These are phyloP conservation scores for Pugionium dolabratum DNA, from an alignment of 345 rosid genomes.

Conservation along the genomic window DNA sequence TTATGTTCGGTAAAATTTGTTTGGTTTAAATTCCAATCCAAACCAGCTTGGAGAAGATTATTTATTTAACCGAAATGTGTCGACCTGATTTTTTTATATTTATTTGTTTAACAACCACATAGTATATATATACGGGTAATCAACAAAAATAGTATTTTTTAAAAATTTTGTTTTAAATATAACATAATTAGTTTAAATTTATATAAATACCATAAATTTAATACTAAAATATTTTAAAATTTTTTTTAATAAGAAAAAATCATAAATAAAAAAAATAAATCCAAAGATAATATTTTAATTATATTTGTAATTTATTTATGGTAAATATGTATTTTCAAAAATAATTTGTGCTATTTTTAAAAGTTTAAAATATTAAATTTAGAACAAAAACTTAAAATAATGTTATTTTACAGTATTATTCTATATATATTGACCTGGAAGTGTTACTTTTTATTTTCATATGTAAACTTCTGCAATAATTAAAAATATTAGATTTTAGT, in stretches of 20 bases:
- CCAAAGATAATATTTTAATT: no score
- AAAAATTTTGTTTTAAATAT: no score
- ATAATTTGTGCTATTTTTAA: no score
- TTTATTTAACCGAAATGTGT: background rate
- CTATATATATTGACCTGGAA: background rate
- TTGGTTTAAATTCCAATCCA: conserved; percentile 14
- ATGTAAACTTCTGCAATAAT: background rate
- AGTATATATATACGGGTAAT: background rate
- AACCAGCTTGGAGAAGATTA: conserved; percentile 20
- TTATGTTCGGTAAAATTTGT: conserved; percentile 34
- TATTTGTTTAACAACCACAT: background rate
- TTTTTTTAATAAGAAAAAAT: no score
- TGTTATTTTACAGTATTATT: no score
- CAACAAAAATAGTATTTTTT: background rate
- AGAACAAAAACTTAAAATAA: background rate
- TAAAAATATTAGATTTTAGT: background rate
- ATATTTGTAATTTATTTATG: no score
- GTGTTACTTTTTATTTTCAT: background rate
- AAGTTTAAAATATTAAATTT: no score
- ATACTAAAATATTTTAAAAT: no score
- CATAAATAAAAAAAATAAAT: no score
- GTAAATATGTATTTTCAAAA: no score
- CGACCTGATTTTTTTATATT: background rate
- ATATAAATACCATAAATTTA: no score
- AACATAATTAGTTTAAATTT: no score